Conservation (phyloP, 2,329 filamentous ascomycete species). For the Periconia sp. region DNA sequence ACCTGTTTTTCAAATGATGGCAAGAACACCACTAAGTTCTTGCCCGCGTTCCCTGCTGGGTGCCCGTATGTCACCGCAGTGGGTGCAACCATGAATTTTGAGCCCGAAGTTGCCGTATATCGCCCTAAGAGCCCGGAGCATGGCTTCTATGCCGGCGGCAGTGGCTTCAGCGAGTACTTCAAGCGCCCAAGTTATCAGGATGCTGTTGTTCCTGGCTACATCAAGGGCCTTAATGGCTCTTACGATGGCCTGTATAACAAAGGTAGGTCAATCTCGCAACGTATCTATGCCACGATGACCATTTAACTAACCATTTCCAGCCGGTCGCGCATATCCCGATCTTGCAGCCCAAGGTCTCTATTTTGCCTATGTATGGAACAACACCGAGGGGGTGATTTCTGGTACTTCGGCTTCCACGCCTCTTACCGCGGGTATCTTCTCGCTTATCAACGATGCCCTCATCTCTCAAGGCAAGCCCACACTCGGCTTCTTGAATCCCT, state of each 20-base stretch:
- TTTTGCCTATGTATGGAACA: conserved; percentile 49
- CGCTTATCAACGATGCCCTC: conserved; percentile 64
- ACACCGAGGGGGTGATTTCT: conserved; percentile 44
- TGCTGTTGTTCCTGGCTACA: conserved; percentile 47
- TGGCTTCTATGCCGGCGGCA: conserved; percentile 54
- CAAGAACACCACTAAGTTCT: conserved; percentile 56
- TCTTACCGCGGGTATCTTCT: conserved; percentile 59
- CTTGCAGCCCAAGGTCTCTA: conserved; percentile 61
- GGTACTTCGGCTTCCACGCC: conserved; percentile 62
- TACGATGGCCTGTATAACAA: conserved; percentile 54
- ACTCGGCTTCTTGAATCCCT: conserved; percentile 63
- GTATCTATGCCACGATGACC: neutral
- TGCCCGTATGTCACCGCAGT: conserved; percentile 71
- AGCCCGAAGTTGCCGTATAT: conserved; percentile 57
- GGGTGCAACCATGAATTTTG: conserved; percentile 59
- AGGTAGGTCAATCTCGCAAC: conserved; percentile 15
- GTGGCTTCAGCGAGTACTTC: conserved; percentile 56
- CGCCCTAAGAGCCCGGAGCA: conserved; percentile 30
- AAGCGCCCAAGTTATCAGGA: conserved; percentile 52
- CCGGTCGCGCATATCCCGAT: conserved; percentile 63
- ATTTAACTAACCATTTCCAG: too few species aligned
- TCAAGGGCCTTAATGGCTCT: conserved; percentile 43
- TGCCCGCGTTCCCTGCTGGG: conserved; percentile 65
- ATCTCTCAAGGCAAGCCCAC: conserved; percentile 52
- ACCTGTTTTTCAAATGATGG: conserved; percentile 62